Conservation (phyloP, 441 rosid genomes). For the Adansonia gregorii region DNA sequence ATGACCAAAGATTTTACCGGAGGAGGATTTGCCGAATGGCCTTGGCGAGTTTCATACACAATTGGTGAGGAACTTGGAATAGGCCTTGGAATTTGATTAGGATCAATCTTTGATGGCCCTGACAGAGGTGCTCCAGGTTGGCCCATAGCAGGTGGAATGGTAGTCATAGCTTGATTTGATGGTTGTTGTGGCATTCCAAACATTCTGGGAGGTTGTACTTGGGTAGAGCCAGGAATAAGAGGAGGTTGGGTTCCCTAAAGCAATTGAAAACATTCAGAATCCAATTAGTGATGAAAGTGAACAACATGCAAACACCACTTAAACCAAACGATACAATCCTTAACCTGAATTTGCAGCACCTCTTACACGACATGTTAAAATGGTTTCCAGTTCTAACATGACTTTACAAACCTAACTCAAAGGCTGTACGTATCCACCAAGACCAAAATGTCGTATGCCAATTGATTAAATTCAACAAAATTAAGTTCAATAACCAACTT, state of each 20-base stretch:
- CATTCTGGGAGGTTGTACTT: slow-evolving; percentile 50
- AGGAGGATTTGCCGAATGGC: slow-evolving; percentile 62
- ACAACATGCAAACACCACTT: background rate
- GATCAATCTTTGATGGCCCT: slow-evolving; percentile 54
- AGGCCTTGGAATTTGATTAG: slow-evolving; percentile 66
- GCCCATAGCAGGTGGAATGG: slow-evolving; percentile 52
- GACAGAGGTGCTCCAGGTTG: slow-evolving; percentile 49
- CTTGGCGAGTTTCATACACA: slow-evolving; percentile 59
- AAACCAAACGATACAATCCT: background rate
- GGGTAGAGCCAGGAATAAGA: slow-evolving; percentile 45
- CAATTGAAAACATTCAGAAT: slow-evolving; percentile 36
- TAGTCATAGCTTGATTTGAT: slow-evolving; percentile 56
- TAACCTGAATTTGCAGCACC: background rate
- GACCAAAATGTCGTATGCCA: slow-evolving; percentile 5
- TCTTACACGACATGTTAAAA: background rate
- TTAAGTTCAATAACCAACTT: background rate
- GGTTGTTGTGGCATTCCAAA: slow-evolving; percentile 52
- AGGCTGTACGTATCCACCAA: slow-evolving; percentile 5
- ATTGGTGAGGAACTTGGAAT: slow-evolving; percentile 50
- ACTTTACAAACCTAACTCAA: background rate
- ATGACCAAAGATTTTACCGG: slow-evolving; percentile 42
- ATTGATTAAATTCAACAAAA: background rate
- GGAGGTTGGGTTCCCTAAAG: slow-evolving; percentile 44
- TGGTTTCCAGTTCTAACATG: background rate
- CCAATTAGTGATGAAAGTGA: background rate